Percentiles rank a stretch among this genome's conserved stretches.
Conservation (phyloP, 2,329 filamentous ascomycete genomes). For the Fusarium nelsonii region DNA sequence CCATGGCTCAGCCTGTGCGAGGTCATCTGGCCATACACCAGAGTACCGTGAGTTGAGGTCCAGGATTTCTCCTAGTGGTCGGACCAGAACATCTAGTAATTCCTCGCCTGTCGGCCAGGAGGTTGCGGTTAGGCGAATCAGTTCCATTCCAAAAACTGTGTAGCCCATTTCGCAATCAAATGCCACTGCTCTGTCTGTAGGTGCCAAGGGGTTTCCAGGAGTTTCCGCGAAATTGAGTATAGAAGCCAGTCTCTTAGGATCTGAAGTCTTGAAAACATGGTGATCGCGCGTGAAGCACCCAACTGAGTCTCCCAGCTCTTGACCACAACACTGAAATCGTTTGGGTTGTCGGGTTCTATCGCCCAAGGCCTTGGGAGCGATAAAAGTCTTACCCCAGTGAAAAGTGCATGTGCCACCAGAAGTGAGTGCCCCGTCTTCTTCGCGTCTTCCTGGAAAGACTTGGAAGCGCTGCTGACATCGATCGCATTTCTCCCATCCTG, state of each 20-base stretch:
- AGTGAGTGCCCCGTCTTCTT: constrained; percentile 79
- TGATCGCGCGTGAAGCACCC: constrained; percentile 79
- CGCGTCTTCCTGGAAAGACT: constrained; percentile 87
- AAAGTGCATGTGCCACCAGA: constrained; percentile 83
- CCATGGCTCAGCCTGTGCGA: constrained; percentile 75
- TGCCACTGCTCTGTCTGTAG: constrained; percentile 73
- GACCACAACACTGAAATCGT: constrained; percentile 82
- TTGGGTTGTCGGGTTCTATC: constrained; percentile 69
- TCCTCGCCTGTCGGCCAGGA: constrained; percentile 83
- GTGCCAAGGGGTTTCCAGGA: constrained; percentile 70
- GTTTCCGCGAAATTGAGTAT: constrained; percentile 85
- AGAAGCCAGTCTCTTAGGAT: constrained; percentile 79
- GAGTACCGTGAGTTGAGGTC: constrained; percentile 95
- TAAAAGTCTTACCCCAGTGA: constrained; percentile 80
- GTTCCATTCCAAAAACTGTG: constrained; percentile 86
- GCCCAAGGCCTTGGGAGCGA: constrained; percentile 68
- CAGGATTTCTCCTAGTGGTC: constrained; percentile 83
- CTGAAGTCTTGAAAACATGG: constrained; percentile 89
- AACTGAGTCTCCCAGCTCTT: constrained; percentile 75
- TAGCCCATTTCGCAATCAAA: constrained; percentile 99
- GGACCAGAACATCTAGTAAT: constrained; percentile 86
- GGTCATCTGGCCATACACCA: constrained; percentile 83
- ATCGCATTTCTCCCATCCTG: constrained; percentile 89
- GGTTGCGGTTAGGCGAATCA: constrained; percentile 89
- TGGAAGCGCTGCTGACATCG: constrained; percentile 89